Percentiles rank a stretch among this genome's conserved stretches.
These are phyloP conservation scores for Penicillium olsonii DNA, from an alignment of 2,329 filamentous ascomycete species.

Conservation along the genomic window DNA sequence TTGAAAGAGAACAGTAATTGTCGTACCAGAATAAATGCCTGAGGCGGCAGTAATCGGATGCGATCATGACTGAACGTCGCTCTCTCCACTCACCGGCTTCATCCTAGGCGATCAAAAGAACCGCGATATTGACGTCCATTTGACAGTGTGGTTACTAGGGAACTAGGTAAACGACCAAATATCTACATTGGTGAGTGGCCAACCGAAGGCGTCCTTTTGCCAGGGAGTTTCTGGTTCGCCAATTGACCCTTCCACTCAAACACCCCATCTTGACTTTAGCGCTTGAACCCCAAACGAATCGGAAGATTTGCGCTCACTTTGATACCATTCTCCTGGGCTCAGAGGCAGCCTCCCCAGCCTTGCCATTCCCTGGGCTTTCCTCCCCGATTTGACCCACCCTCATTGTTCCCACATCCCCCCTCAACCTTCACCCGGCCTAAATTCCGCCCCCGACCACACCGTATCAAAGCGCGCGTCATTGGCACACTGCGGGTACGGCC, in stretches of 20 bases:
- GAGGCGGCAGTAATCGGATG: not conserved
- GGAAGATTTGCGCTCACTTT: slow-evolving; percentile 19
- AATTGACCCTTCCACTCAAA: slow-evolving; percentile 33
- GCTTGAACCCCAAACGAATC: slow-evolving; percentile 24
- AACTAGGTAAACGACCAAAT: not conserved
- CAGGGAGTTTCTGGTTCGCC: slow-evolving; percentile 40
- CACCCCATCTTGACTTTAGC: slow-evolving; percentile 8
- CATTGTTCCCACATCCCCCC: slow-evolving; percentile 25
- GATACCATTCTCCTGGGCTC: slow-evolving; percentile 14
- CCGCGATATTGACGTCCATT: not conserved
- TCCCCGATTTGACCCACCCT: slow-evolving; percentile 31
- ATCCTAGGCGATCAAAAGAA: not conserved
- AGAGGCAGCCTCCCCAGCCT: slow-evolving; percentile 13
- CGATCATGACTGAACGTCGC: slow-evolving; percentile 1
- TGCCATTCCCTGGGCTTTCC: slow-evolving; percentile 24
- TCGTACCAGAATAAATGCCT: not conserved
- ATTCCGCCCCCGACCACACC: slow-evolving; percentile 11
- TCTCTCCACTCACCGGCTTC: not conserved
- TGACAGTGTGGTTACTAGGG: not conserved
- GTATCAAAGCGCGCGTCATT: slow-evolving; percentile 25
- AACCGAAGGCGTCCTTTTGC: slow-evolving; percentile 17
- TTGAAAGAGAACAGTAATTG: not conserved
- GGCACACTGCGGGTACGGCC: slow-evolving; percentile 24
- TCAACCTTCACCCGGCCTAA: slow-evolving; percentile 20
- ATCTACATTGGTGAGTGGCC: slow-evolving; percentile 20